Percentiles rank a stretch among this genome's conserved stretches.
Conservation (phyloP, 2,329 filamentous ascomycete species). For the Alternaria dauci region DNA sequence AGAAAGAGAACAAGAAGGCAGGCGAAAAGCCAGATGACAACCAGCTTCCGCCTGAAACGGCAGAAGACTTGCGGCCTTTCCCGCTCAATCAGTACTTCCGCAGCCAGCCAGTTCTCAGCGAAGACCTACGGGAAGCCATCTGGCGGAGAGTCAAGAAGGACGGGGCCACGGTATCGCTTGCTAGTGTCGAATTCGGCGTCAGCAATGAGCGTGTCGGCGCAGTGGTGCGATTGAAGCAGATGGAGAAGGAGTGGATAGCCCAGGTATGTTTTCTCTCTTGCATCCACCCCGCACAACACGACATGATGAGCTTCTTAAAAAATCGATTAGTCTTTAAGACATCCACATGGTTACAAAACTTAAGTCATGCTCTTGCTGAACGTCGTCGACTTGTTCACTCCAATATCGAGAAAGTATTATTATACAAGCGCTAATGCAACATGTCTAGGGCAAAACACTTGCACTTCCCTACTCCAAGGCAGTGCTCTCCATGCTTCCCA, state of each 20-base stretch:
- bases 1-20: conserved; percentile 21
- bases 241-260: conserved; percentile 79
- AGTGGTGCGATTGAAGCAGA: conserved; percentile 82
- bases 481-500: conserved; percentile 80
- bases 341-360: conserved; percentile 83
- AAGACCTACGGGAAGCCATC: conserved; percentile 75
- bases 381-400: conserved; percentile 16
- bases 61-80: conserved; percentile 65
- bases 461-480: conserved; percentile 80
- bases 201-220: conserved; percentile 86
- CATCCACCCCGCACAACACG: conserved; percentile 12
- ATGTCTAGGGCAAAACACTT: conserved; percentile 73
- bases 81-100: conserved; percentile 76
- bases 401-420: background rate
- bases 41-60: conserved; percentile 42
- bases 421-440: conserved; percentile 25
- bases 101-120: conserved; percentile 76
- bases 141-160: conserved; percentile 72
- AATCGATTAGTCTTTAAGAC: conserved; percentile 99
- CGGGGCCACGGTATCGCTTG: conserved; percentile 72
- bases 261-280: conserved; percentile 68
- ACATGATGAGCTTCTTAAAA: conserved; percentile 73
- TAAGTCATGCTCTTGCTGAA: conserved; percentile 79
- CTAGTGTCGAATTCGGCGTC: conserved; percentile 79
- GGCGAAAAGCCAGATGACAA: conserved; percentile 27